phyloP scores from a whole-genome alignment of 306 rosid species.

The Lathyrus oleraceus region DNA sequence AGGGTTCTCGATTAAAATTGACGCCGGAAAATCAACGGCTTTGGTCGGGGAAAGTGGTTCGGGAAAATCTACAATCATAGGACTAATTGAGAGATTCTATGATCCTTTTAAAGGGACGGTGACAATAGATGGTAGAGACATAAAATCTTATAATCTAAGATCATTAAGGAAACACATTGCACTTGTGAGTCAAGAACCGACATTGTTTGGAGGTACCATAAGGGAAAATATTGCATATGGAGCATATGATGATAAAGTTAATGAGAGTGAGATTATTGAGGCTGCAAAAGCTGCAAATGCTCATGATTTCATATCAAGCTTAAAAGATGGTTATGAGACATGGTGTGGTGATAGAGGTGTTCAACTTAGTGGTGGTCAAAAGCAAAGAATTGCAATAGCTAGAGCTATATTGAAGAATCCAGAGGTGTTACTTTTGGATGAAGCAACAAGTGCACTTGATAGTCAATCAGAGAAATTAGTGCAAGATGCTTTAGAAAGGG shows the following conservation, averaged over 20 bases:
- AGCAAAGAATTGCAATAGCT: constrained; percentile 86
- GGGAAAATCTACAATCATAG: constrained; percentile 83
- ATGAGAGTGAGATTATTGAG: constrained; percentile 63
- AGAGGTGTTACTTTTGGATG: constrained; percentile 61
- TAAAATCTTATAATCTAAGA: constrained; percentile 58
- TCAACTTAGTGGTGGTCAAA: constrained; percentile 89
- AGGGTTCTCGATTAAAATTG: constrained; percentile 71
- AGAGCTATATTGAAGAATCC: constrained; percentile 83
- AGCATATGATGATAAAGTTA: constrained; percentile 32
- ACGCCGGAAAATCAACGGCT: constrained; percentile 79
- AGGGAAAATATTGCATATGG: constrained; percentile 74
- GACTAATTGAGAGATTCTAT: constrained; percentile 79
- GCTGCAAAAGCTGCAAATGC: constrained; percentile 84
- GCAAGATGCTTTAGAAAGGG: constrained; percentile 73
- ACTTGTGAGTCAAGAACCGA: constrained; percentile 86
- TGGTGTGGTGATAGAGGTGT: constrained; percentile 82
- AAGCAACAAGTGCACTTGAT: constrained; percentile 89
- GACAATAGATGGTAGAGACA: constrained; percentile 64
- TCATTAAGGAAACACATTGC: constrained; percentile 70
- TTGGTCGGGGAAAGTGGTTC: constrained; percentile 88
- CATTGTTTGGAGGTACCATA: constrained; percentile 70
- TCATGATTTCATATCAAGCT: constrained; percentile 73
- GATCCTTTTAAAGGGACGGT: constrained; percentile 66
- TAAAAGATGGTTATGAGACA: constrained; percentile 73
- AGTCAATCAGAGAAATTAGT: constrained; percentile 79